Conservation (phyloP, 2,329 filamentous ascomycete species). For the Penicillium olsonii region DNA sequence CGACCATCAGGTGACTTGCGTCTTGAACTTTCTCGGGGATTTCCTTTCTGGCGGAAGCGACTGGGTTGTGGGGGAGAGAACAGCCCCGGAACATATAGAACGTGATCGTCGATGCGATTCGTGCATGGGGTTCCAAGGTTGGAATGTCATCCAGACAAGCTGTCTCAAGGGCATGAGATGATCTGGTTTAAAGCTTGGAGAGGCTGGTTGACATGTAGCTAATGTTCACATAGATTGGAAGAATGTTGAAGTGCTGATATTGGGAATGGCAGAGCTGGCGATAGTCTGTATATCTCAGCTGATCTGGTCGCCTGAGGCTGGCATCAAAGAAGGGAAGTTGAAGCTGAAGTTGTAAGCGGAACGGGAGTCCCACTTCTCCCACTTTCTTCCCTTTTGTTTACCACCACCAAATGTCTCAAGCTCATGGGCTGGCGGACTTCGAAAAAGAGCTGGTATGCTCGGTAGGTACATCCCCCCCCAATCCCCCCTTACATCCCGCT, state of each 20-base stretch:
- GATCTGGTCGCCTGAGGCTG: not conserved
- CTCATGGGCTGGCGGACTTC: conserved; percentile 61
- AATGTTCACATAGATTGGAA: not conserved
- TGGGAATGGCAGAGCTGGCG: too few relatives aligned
- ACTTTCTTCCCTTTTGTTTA: conserved; percentile 4
- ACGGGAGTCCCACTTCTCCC: conserved; percentile 10
- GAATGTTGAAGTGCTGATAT: not conserved
- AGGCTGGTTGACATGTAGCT: not conserved
- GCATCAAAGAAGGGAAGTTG: too few relatives aligned
- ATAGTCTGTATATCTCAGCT: not conserved
- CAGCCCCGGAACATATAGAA: not conserved
- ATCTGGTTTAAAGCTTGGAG: too few relatives aligned
- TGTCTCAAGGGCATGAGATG: not conserved
- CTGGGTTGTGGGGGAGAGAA: not conserved
- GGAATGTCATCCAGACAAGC: too few relatives aligned
- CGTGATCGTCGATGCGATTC: not conserved
- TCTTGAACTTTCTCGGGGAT: not conserved
- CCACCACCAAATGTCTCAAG: conserved; percentile 8
- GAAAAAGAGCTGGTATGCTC: conserved; percentile 96
- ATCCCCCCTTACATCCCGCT: conserved; percentile 17
- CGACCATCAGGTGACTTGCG: not conserved
- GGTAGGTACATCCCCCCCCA: conserved; percentile 58
- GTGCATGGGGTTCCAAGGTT: too few relatives aligned
- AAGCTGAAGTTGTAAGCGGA: conserved; percentile 9
- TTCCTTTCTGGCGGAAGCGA: not conserved